These are phyloP conservation scores for Eragrostis nindensis DNA, from an alignment of 176 grass and related monocot species.

Conservation along the genomic window DNA sequence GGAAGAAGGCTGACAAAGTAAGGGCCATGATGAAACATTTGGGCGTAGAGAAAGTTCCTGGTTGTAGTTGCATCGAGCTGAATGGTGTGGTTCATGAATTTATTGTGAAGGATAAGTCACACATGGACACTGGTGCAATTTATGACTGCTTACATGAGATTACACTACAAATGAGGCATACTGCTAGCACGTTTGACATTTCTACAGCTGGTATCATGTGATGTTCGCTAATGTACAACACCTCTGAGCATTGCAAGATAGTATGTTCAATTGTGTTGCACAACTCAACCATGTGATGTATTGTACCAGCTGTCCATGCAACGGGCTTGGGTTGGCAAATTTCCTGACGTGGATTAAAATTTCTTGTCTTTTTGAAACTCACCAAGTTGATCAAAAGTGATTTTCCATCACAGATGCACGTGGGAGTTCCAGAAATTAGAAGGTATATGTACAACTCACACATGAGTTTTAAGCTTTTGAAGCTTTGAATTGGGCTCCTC, in stretches of 20 bases:
- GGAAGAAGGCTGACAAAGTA: constrained; percentile 73
- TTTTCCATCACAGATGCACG: neutral
- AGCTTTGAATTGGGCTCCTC: neutral
- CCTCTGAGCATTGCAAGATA: constrained; percentile 21
- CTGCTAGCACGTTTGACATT: constrained; percentile 31
- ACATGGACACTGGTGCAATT: constrained; percentile 52
- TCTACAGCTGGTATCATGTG: constrained; percentile 6
- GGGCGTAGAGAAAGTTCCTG: constrained; percentile 79
- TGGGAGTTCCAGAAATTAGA: neutral
- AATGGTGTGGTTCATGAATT: constrained; percentile 84
- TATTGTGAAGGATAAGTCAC: constrained; percentile 65
- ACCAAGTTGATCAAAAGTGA: neutral
- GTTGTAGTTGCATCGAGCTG: constrained; percentile 81
- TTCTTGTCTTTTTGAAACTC: neutral
- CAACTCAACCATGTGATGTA: constrained; percentile 8
- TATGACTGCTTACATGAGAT: constrained; percentile 69
- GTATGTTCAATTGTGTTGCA: neutral
- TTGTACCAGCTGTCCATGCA: neutral
- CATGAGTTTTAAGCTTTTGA: neutral
- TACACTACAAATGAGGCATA: constrained; percentile 48
- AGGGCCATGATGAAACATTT: constrained; percentile 71
- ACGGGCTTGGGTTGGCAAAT: neutral
- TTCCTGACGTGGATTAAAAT: neutral
- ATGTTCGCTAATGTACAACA: neutral
- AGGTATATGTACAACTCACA: neutral